Base-by-base conservation (phyloP, 2,329 filamentous ascomycete genomes). In the Hortaea werneckii region DNA sequence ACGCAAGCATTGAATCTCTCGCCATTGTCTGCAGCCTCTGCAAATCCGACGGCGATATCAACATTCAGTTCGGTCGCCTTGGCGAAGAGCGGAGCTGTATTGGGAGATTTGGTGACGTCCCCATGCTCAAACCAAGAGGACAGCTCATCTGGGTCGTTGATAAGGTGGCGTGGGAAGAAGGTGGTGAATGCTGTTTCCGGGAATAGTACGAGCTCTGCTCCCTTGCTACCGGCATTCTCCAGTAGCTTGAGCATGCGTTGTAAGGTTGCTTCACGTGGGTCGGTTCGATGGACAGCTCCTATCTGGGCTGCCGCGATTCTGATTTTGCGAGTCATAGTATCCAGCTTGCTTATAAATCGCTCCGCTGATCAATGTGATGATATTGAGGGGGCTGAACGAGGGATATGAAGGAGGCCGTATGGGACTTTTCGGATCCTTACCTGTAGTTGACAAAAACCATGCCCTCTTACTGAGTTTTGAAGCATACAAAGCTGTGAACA, bases 101-200 rank as follows among this genome's bases (percentile, higher is more conserved):
- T 67, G 2, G 68, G 60, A 1, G 70, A 61, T 5, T 63, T 58
- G 1, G 61, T 54, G 29, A 68, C 63, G 38, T 69, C 68, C 49
- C 61, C 64, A 46, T 66, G 63, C 53, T 77, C 75, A 50, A 77
- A 77, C 58, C 69, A 75, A 9, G 58, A 52, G 27, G 70, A 68
- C 7, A 76, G 58, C 37, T 72, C 66, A 10, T 60, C 56, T 26
- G 64, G 57, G 46, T 72, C 67, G 5, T 66, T 57, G 48, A 76
- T 68, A 32, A 76, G 57, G 48, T 72, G 66, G 11, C 71, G 67
- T 1, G 74, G 74, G 55, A 77, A 77, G 65, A 77, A 77, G 0
- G 74, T 77, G 3, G 74, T 76, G 37, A 77, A 69, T 12, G 73
- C 70, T 10, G 68, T 65, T 55, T 77, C 74, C 1, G 74, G 74